These are phyloP conservation scores for Leptographium lundbergii DNA, from an alignment of 2,329 filamentous ascomycete genomes.

Conservation along the genomic window DNA sequence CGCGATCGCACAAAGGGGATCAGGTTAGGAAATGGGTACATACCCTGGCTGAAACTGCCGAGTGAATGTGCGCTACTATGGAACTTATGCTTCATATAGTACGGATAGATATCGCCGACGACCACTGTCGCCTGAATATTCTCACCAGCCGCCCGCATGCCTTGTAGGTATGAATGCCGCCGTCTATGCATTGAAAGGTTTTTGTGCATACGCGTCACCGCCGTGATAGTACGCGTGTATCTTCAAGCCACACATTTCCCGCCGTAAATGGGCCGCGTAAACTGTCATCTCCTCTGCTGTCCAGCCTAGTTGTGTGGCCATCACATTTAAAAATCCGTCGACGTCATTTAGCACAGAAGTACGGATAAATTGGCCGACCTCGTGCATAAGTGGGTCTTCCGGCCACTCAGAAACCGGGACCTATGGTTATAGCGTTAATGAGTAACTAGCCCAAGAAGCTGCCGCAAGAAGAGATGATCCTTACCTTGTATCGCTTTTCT, in stretches of 20 bases:
- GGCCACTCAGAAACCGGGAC: conserved; percentile 20
- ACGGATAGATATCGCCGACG: too few relatives aligned
- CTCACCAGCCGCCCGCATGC: too few relatives aligned
- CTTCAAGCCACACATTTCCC: conserved; percentile 8
- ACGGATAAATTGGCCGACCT: conserved; percentile 14
- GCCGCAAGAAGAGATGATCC: too few relatives aligned
- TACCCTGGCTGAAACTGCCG: too few relatives aligned
- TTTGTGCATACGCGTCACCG: conserved; percentile 8
- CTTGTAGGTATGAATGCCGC: too few relatives aligned
- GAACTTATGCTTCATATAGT: too few relatives aligned
- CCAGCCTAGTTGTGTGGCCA: conserved; percentile 11
- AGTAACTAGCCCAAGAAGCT: too few relatives aligned
- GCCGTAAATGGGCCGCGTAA: conserved; percentile 10
- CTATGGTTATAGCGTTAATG: too few relatives aligned
- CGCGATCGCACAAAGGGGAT: not conserved
- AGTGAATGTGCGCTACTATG: too few relatives aligned
- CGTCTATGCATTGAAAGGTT: conserved; percentile 3
- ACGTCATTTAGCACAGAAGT: conserved; percentile 5
- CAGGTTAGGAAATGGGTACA: not conserved
- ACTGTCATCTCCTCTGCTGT: conserved; percentile 8
- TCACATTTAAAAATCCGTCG: conserved; percentile 10
- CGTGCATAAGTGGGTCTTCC: conserved; percentile 16
- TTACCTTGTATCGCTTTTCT: conserved; percentile 2
- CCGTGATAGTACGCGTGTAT: conserved; percentile 8
- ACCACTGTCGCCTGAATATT: too few relatives aligned